Conservation (phyloP, 345 rosid species). For the Rhizophora mangle region DNA sequence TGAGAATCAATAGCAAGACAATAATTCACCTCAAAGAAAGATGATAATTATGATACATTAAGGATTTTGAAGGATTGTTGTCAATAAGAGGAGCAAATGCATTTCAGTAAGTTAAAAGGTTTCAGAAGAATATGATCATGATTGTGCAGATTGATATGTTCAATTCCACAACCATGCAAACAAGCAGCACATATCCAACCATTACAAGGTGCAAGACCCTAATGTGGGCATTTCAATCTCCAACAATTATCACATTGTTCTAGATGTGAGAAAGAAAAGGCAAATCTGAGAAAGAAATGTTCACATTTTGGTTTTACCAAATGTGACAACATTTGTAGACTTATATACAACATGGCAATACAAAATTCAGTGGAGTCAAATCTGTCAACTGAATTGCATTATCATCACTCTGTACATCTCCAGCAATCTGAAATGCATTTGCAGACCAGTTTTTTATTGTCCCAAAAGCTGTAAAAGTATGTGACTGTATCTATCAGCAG, state of each 20-base stretch:
- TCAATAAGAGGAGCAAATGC: not conserved
- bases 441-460: conserved; percentile 44
- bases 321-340: conserved; percentile 35
- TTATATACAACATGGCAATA: conserved; percentile 44
- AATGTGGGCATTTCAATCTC: not conserved
- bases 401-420: conserved; percentile 54
- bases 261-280: conserved; percentile 13
- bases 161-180: conserved; percentile 1
- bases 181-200: conserved; percentile 11
- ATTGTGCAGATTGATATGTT: not conserved
- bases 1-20: not conserved
- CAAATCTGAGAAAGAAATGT: conserved; percentile 28
- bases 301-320: conserved; percentile 49
- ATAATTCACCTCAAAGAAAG: not conserved
- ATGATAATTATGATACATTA: too few relatives aligned
- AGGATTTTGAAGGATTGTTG: too few relatives aligned
- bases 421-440: conserved; percentile 48
- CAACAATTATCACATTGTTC: conserved; percentile 7
- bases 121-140: not conserved
- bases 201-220: conserved; percentile 1
- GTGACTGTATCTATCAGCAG: conserved; percentile 22
- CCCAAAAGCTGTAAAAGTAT: conserved; percentile 26
- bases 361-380: conserved; percentile 33
- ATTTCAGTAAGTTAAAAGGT: not conserved
- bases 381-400: conserved; percentile 40